These are phyloP conservation scores for Cucurbitaria berberidis DNA, from an alignment of 2,329 filamentous ascomycete genomes.

Conservation along the genomic window DNA sequence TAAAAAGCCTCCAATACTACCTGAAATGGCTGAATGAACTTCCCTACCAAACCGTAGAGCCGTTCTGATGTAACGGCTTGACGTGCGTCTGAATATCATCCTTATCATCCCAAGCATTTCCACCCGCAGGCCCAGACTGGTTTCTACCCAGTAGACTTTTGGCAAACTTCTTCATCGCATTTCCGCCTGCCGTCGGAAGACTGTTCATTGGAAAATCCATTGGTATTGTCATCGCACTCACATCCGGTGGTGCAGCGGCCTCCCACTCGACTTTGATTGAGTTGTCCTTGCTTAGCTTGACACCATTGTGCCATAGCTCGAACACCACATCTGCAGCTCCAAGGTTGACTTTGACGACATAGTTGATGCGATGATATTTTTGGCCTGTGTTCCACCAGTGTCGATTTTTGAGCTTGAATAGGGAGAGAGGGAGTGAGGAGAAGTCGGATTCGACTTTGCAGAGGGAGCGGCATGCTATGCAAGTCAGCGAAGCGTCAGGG, in stretches of 20 bases:
- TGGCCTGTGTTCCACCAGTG: conserved; percentile 29
- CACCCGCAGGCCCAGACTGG: not conserved
- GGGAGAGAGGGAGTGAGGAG: conserved; percentile 12
- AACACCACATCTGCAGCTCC: conserved; percentile 28
- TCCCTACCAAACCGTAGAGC: not conserved
- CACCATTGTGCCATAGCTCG: conserved; percentile 29
- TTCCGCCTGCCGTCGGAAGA: not conserved
- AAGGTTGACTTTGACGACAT: conserved; percentile 25
- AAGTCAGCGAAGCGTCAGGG: not conserved
- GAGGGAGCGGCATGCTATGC: conserved; percentile 20
- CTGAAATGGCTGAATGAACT: not conserved
- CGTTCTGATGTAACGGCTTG: not conserved
- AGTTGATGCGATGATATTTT: conserved; percentile 16
- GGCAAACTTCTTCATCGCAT: not conserved
- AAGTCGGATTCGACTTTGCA: conserved; percentile 30
- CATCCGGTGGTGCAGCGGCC: conserved; percentile 16
- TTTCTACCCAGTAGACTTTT: not conserved
- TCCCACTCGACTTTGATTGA: conserved; percentile 30
- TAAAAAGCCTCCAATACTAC: too few species aligned
- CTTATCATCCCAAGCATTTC: not conserved
- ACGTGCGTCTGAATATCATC: not conserved
- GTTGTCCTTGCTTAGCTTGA: conserved; percentile 28
- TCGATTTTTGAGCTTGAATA: conserved; percentile 30
- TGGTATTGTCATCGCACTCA: not conserved
- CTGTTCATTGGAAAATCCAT: conserved; percentile 10